These are phyloP conservation scores for Jamesozyma piceae DNA, from an alignment of 805 yeast genomes.

Conservation along the genomic window DNA sequence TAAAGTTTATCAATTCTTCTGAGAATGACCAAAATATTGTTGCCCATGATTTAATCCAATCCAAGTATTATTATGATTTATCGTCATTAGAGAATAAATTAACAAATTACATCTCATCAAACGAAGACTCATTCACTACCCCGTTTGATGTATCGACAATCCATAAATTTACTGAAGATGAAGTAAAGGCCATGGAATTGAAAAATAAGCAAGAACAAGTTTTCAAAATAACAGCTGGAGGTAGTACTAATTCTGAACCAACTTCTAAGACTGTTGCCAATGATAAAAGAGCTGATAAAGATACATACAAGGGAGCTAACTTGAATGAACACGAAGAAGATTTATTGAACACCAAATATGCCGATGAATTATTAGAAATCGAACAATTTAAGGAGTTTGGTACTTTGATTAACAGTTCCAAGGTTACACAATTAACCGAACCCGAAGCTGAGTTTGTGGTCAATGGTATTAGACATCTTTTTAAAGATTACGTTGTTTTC, in stretches of 20 bases:
- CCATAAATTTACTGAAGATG: slow-evolving; percentile 59
- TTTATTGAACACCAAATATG: slow-evolving; percentile 52
- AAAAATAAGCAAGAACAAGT: slow-evolving; percentile 38
- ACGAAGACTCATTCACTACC: slow-evolving; percentile 32
- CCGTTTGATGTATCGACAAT: slow-evolving; percentile 67
- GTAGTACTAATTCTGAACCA: slow-evolving; percentile 17
- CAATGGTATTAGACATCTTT: slow-evolving; percentile 72
- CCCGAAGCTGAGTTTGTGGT: slow-evolving; percentile 90
- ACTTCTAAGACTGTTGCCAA: slow-evolving; percentile 10
- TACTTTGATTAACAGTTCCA: slow-evolving; percentile 60
- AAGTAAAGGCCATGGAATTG: slow-evolving; percentile 54
- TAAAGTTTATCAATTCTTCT: slow-evolving; percentile 48
- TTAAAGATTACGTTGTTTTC: slow-evolving; percentile 59
- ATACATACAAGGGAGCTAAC: slow-evolving; percentile 21
- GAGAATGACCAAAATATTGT: slow-evolving; percentile 28
- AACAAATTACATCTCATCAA: slow-evolving; percentile 48
- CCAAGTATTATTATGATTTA: slow-evolving; percentile 62
- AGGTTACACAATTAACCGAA: slow-evolving; percentile 66
- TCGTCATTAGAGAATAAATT: slow-evolving; percentile 71
- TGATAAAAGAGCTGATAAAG: slow-evolving; percentile 23
- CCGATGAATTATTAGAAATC: slow-evolving; percentile 58
- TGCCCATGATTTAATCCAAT: slow-evolving; percentile 46
- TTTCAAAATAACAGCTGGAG: slow-evolving; percentile 20
- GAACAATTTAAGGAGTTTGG: slow-evolving; percentile 74
- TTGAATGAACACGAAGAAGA: slow-evolving; percentile 27